These are phyloP conservation scores for Marchantia polymorpha DNA, from an alignment of 225 moss, liverwort and hornwort species.

Conservation along the genomic window DNA sequence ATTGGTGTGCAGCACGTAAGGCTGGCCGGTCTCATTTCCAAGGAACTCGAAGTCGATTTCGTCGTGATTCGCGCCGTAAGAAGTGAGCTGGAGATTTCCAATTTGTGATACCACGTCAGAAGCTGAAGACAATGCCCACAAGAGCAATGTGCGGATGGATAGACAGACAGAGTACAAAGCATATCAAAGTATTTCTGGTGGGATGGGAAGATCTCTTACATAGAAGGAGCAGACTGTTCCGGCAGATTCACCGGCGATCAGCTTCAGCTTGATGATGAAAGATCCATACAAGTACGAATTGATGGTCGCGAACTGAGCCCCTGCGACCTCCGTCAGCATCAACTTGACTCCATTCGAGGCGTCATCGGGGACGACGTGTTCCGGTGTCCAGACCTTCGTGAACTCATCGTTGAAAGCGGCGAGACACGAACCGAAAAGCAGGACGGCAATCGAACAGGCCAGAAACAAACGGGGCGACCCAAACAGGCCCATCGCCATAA, in stretches of 20 bases:
- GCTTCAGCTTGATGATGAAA: background rate
- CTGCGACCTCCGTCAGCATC: background rate
- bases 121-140: too few species aligned
- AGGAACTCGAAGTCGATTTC: slow-evolving; percentile 61
- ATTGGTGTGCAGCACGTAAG: slow-evolving; percentile 51
- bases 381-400: background rate
- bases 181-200: too few species aligned
- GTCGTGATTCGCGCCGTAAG: slow-evolving; percentile 39
- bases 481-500: too few species aligned
- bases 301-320: background rate
- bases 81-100: slow-evolving; percentile 36
- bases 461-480: background rate
- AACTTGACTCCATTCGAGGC: background rate
- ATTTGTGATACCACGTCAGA: too few species aligned
- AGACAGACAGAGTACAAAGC: too few species aligned
- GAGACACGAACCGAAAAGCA: background rate
- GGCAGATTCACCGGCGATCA: slow-evolving; percentile 16
- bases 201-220: background rate
- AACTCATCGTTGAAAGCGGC: background rate
- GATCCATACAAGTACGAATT: background rate
- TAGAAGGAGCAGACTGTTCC: slow-evolving; percentile 15
- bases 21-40: slow-evolving; percentile 46
- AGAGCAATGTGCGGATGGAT: too few species aligned
- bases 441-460: background rate
- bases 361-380: background rate